Percentiles rank a stretch among this genome's conserved stretches.
Conservation (phyloP, 768 basidiomycete genomes). For the Termitomyces sp. region DNA sequence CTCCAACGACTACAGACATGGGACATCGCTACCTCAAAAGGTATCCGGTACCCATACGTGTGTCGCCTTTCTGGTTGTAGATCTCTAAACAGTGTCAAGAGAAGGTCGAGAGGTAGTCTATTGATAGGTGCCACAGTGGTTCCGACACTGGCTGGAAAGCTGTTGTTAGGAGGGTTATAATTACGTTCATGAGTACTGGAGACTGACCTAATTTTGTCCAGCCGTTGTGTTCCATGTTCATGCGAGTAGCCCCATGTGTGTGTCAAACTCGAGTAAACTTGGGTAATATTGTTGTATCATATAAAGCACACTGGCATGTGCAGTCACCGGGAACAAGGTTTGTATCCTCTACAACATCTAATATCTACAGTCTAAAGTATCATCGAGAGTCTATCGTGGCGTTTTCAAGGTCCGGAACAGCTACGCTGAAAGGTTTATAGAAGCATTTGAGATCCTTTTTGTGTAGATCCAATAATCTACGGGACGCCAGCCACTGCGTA, state of each 20-base stretch:
- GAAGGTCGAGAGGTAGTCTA: slow-evolving; percentile 25
- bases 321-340: too few relatives aligned
- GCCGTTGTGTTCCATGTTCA: background rate
- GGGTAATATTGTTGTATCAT: too few relatives aligned
- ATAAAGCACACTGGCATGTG: too few relatives aligned
- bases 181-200: background rate
- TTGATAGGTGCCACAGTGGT: slow-evolving; percentile 4
- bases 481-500: slow-evolving; percentile 14
- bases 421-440: background rate
- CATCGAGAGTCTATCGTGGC: background rate
- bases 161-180: background rate
- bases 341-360: too few relatives aligned
- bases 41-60: slow-evolving; percentile 18
- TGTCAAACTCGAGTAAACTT: background rate
- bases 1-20: slow-evolving; percentile 41
- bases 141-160: background rate
- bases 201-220: background rate
- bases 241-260: background rate
- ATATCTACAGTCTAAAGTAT: background rate
- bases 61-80: slow-evolving; percentile 17
- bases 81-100: slow-evolving; percentile 22
- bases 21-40: slow-evolving; percentile 31
- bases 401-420: background rate
- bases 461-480: slow-evolving; percentile 16
- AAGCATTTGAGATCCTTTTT: background rate